phyloP scores from a whole-genome alignment of 148 eudicot genomes.

The Tetragonia tetragonoides region DNA sequence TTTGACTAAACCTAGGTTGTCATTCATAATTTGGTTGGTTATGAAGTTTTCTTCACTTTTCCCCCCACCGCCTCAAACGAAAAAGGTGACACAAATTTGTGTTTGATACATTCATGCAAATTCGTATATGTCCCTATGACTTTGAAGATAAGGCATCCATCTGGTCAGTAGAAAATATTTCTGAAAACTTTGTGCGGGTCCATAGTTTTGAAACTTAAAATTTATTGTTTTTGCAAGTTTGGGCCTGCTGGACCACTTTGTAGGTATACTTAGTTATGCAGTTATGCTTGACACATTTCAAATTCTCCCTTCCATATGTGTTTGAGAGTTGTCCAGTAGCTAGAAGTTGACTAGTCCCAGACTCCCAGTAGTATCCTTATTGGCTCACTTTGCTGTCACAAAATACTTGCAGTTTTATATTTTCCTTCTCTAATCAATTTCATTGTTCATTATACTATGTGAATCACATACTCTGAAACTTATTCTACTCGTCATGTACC shows the following conservation, averaged over 20 bases:
- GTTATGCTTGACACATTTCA: not conserved
- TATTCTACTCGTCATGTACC: not conserved
- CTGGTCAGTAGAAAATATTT: not conserved
- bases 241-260: not conserved
- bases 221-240: not conserved
- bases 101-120: not conserved
- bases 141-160: not conserved
- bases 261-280: not conserved
- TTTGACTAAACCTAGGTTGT: not conserved
- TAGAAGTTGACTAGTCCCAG: not conserved
- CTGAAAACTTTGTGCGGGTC: not conserved
- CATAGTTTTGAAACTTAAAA: not conserved
- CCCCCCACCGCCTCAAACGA: too few species aligned
- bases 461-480: not conserved
- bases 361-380: not conserved
- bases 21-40: not conserved
- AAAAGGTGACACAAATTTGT: not conserved
- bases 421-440: too few species aligned
- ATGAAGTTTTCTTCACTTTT: not conserved
- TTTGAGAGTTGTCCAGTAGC: not conserved
- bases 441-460: not conserved
- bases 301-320: not conserved
- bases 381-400: not conserved
- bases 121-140: not conserved
- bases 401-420: not conserved